These are phyloP conservation scores for Citrus cavaleriei DNA, from an alignment of 345 rosid species.

Conservation along the genomic window DNA sequence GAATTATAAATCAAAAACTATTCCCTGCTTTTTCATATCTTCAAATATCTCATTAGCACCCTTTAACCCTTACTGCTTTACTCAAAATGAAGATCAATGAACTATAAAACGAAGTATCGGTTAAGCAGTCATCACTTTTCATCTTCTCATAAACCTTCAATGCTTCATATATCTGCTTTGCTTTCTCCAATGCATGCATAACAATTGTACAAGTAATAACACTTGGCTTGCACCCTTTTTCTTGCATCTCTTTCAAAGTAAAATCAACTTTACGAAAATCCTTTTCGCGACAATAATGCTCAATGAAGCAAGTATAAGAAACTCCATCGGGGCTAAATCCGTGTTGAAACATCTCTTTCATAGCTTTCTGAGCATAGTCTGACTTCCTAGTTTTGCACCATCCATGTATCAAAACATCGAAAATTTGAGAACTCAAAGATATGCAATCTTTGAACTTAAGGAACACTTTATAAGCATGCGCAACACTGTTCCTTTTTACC, in stretches of 20 bases:
- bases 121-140: constrained; percentile 61
- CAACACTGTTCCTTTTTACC: constrained; percentile 65
- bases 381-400: constrained; percentile 66
- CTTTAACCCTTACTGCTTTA: constrained; percentile 59
- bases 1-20: constrained; percentile 50
- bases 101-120: constrained; percentile 60
- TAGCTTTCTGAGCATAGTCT: constrained; percentile 46
- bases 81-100: constrained; percentile 62
- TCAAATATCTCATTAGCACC: constrained; percentile 66
- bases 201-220: constrained; percentile 55
- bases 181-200: constrained; percentile 74
- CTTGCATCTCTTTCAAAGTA: constrained; percentile 61
- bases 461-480: constrained; percentile 53
- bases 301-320: constrained; percentile 68
- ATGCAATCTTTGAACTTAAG: constrained; percentile 38
- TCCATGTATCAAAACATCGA: constrained; percentile 73
- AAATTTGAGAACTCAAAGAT: constrained; percentile 31
- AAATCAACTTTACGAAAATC: constrained; percentile 66
- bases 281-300: constrained; percentile 56
- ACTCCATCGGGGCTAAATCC: constrained; percentile 53
- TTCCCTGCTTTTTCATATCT: constrained; percentile 73
- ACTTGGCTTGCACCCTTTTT: constrained; percentile 56
- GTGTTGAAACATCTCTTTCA: constrained; percentile 53
- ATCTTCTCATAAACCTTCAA: constrained; percentile 65
- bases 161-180: constrained; percentile 59